These are phyloP conservation scores for Chimonanthus praecox DNA, from an alignment of 164 flowering plant genomes.

Conservation along the genomic window DNA sequence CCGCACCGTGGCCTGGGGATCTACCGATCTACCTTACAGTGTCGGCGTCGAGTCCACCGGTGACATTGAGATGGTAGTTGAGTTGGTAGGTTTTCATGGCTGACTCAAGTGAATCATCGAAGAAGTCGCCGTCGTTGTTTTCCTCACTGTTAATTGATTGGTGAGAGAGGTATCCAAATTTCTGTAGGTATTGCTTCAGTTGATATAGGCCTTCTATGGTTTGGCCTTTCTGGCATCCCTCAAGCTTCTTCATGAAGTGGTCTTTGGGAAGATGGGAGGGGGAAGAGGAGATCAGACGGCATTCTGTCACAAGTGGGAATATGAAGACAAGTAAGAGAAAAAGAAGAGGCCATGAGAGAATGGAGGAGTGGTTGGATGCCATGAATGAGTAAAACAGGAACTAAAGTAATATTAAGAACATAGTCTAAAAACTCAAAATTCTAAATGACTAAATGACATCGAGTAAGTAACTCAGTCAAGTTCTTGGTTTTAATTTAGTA, in stretches of 20 bases:
- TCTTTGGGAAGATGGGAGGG: not conserved
- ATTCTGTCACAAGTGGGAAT: not conserved
- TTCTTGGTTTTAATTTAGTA: too few relatives aligned
- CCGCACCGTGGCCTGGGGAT: conserved; percentile 26
- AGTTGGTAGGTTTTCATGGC: conserved; percentile 26
- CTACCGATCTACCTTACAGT: conserved; percentile 20
- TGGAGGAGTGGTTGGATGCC: too few relatives aligned
- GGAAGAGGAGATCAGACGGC: not conserved
- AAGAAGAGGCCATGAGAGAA: not conserved
- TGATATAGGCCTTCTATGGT: conserved; percentile 10
- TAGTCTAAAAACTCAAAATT: too few relatives aligned
- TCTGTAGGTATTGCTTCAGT: conserved; percentile 19
- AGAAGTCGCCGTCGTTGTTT: conserved; percentile 12
- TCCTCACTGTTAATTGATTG: not conserved
- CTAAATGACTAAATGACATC: too few relatives aligned
- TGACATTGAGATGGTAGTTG: conserved; percentile 23
- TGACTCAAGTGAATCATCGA: conserved; percentile 22
- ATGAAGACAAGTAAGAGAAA: not conserved
- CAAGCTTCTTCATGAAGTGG: conserved; percentile 6
- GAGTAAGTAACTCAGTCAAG: too few relatives aligned
- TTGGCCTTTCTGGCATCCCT: conserved; percentile 24
- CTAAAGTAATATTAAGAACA: too few relatives aligned
- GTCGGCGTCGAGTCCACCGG: conserved; percentile 18
- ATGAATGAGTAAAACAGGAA: too few relatives aligned
- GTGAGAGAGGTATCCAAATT: conserved; percentile 21